Percentiles rank a stretch among this genome's conserved stretches.
Conservation (phyloP, 1,139 yeast genomes). For the Yamadazyma membranifaciens region DNA sequence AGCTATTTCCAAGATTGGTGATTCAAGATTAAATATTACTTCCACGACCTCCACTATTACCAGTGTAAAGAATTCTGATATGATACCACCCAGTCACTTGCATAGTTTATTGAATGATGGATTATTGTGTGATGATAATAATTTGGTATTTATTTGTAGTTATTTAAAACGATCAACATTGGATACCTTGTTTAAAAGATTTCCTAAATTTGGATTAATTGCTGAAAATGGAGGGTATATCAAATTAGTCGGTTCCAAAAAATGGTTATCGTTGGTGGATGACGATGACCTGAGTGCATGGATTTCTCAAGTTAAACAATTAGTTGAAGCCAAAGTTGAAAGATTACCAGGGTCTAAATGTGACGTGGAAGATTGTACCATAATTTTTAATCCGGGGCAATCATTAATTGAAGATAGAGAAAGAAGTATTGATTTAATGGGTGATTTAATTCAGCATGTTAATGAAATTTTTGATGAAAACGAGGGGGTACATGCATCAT, state of each 20-base stretch:
- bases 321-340: slow-evolving; percentile 68
- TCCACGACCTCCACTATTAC: slow-evolving; percentile 15
- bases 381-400: slow-evolving; percentile 70
- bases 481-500: slow-evolving; percentile 74
- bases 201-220: slow-evolving; percentile 71
- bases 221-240: slow-evolving; percentile 89
- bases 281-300: slow-evolving; percentile 51
- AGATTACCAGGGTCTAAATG: slow-evolving; percentile 77
- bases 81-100: slow-evolving; percentile 48
- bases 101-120: slow-evolving; percentile 49
- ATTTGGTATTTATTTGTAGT: slow-evolving; percentile 71
- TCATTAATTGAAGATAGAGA: slow-evolving; percentile 61
- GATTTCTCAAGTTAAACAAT: slow-evolving; percentile 59
- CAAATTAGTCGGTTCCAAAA: slow-evolving; percentile 48
- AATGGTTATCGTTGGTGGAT: slow-evolving; percentile 69
- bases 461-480: slow-evolving; percentile 65
- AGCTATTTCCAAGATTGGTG: slow-evolving; percentile 22
- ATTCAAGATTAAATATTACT: slow-evolving; percentile 13
- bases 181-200: slow-evolving; percentile 66
- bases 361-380: slow-evolving; percentile 71
- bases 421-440: slow-evolving; percentile 66
- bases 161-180: slow-evolving; percentile 61
- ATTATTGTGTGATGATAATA: slow-evolving; percentile 40
- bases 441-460: slow-evolving; percentile 82
- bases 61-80: slow-evolving; percentile 27